phyloP scores from a whole-genome alignment of 345 rosid species.

The Excoecaria cochinchinensis region DNA sequence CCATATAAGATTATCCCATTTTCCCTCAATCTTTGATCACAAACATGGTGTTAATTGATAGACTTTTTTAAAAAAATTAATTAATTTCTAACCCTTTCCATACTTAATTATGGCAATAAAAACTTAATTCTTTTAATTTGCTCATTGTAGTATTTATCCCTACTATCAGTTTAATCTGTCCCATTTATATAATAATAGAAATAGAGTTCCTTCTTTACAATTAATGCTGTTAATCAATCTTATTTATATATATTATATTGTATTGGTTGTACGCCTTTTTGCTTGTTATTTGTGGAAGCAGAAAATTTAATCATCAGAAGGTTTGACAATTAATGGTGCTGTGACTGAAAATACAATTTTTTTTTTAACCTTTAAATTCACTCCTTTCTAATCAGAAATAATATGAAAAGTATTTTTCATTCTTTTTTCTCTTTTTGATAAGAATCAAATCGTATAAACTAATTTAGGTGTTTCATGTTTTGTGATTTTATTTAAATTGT shows the following conservation, averaged over 20 bases:
- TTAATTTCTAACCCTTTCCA: neutral
- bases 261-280: no score
- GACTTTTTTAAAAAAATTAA: neutral
- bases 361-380: no score
- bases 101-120: neutral
- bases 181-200: neutral
- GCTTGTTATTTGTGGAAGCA: no score
- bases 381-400: no score
- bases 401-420: no score
- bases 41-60: neutral
- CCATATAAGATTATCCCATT: slow-evolving; percentile 13
- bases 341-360: no score
- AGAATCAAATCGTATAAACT: no score
- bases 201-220: neutral
- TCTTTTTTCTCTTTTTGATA: no score
- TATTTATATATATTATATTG: neutral
- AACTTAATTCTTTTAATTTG: neutral
- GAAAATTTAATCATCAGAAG: no score
- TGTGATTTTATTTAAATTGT: no score
- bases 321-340: no score
- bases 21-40: neutral
- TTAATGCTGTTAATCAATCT: neutral
- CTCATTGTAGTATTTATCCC: neutral
- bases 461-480: no score
- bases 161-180: neutral